Percentiles rank a stretch among this genome's conserved stretches.
These are phyloP conservation scores for Russula sp. DNA, from an alignment of 768 basidiomycete species.

Conservation along the genomic window DNA sequence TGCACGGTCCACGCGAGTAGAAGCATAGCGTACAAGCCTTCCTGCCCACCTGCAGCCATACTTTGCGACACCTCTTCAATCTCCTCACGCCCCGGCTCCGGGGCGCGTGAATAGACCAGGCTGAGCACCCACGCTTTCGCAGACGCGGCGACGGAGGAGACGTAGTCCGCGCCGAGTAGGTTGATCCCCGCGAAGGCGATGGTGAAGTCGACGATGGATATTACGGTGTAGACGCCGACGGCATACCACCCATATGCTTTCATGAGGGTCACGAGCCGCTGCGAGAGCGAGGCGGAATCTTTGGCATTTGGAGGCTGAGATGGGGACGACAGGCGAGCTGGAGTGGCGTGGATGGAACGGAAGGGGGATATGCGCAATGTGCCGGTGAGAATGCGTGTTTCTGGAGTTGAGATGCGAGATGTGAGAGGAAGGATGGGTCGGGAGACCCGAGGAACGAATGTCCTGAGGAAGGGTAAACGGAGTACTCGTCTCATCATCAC, in stretches of 20 bases:
- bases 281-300: conserved; percentile 53
- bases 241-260: conserved; percentile 96
- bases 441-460: conserved; percentile 39
- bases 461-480: conserved; percentile 43
- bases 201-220: conserved; percentile 75
- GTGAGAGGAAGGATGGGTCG: conserved; percentile 46
- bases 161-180: conserved; percentile 85
- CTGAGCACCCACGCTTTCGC: conserved; percentile 45
- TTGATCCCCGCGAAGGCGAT: conserved; percentile 82
- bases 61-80: conserved; percentile 39
- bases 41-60: conserved; percentile 41
- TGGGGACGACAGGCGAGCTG: conserved; percentile 40
- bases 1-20: conserved; percentile 92
- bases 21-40: conserved; percentile 87
- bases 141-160: conserved; percentile 57
- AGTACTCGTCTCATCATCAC: conserved; percentile 30
- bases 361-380: conserved; percentile 31
- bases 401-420: conserved; percentile 33
- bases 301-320: conserved; percentile 31
- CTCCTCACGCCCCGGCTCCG: conserved; percentile 65
- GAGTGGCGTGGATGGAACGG: conserved; percentile 47
- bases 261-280: conserved; percentile 74
- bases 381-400: conserved; percentile 30
- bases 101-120: conserved; percentile 46
- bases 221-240: conserved; percentile 76